phyloP scores from a whole-genome alignment of 2,329 filamentous ascomycete species.

The Nemania abortiva region DNA sequence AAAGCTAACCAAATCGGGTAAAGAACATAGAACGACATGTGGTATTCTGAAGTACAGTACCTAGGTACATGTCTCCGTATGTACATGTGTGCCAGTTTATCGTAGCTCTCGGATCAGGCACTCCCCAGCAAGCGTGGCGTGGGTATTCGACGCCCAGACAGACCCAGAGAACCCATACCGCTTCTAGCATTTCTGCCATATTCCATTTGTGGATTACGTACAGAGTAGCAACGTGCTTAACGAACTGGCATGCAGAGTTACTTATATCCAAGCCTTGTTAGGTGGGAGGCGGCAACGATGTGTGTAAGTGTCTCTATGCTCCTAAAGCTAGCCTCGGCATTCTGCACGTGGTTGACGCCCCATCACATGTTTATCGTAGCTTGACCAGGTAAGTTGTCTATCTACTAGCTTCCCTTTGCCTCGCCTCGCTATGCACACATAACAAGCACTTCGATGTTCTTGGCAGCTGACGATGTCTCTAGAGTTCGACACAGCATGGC shows the following conservation, averaged over 20 bases:
- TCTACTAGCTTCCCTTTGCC: background rate
- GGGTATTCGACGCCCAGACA: conserved; percentile 11
- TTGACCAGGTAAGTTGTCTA: background rate
- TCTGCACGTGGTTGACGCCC: background rate
- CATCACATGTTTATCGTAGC: background rate
- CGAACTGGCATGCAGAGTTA: background rate
- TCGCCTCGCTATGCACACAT: background rate
- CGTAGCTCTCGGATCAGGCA: conserved; percentile 17
- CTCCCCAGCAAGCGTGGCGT: conserved; percentile 23
- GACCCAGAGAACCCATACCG: background rate
- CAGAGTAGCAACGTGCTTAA: background rate
- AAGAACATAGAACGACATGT: background rate
- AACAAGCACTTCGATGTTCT: background rate
- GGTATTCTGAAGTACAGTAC: background rate
- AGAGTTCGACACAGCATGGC: conserved; percentile 6
- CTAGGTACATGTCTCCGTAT: background rate
- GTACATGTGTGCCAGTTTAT: conserved; percentile 7
- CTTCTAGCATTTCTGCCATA: conserved; percentile 5
- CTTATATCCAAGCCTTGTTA: background rate
- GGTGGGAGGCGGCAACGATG: background rate
- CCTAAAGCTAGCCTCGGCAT: background rate
- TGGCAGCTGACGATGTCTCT: background rate
- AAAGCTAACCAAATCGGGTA: conserved; percentile 21
- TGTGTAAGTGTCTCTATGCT: background rate
- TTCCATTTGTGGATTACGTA: background rate